Evolutionary conservation across 768 basidiomycete species (phyloP), one percentile per base, ranked within the genome.

Genomic region (Tephrocybe sp.): DNA sequence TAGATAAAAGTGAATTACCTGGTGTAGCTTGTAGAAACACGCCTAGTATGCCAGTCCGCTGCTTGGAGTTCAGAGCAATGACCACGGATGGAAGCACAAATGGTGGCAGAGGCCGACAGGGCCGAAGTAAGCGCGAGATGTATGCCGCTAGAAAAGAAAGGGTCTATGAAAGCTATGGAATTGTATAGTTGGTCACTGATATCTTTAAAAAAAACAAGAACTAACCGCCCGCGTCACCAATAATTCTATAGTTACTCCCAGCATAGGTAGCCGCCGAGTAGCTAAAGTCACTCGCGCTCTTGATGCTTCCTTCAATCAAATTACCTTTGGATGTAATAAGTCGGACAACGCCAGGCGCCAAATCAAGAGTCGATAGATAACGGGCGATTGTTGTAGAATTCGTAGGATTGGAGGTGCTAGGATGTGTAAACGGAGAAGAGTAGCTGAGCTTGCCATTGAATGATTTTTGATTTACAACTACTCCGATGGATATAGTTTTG

Each of bases 141-240:
- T n/a, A 84, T 72, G 1, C 82, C 82, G 51, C 77, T 79, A 2
- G 82, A 83, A 60, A 84, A 84, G 66, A 83, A 83, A 0, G 82
- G 82, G 60, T 83, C 82, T 42, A 84, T 83, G 59, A 84, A 83
- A 42, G 82, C 82, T 77, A 54, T 22, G 37, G n/a, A 44, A 12
- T 28, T 1, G 30, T 52, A 15, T 22, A 31, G 13, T 50, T 51
- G 30, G 48, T 12, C 21, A 15, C 28, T 35, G 16, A 13, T 31
- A 25, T 13, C n/a, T n/a, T n/a, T n/a, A 34, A 50, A 35, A 4
- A n/a, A 43, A 8, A 21, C 9, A 19, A 15, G 15, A 30, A 59
- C 69, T 55, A 52, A 83, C 83, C 80, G 56, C 81, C 84, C 9
- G 84, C 84, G 60, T 87, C 84, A 6, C 84, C 84, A n/a, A 82